Evolutionary conservation across 139 green algal species (phyloP).

Genomic region (Chlamydomonas incerta): DNA sequence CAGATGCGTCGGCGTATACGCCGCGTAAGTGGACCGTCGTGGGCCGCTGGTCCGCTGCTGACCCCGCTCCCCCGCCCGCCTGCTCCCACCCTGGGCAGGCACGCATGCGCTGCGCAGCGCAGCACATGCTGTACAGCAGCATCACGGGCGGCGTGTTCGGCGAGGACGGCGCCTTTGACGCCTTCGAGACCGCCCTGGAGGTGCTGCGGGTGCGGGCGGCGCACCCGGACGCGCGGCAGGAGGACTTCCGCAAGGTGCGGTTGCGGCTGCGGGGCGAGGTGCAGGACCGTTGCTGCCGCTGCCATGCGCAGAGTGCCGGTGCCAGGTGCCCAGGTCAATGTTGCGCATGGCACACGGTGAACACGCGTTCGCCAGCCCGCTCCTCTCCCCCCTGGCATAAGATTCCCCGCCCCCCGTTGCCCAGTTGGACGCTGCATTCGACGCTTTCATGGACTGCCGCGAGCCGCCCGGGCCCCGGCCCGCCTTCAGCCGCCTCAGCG

Average conservation of each 20-base stretch:
- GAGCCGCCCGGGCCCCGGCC: neutral
- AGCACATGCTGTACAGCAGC: slow-evolving; percentile 47
- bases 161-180: slow-evolving; percentile 49
- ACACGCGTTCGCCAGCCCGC: too few species aligned
- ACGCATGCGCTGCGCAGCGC: slow-evolving; percentile 38
- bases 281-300: too few species aligned
- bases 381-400: too few species aligned
- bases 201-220: slow-evolving; percentile 6
- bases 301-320: too few species aligned
- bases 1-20: too few species aligned
- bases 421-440: slow-evolving; percentile 10
- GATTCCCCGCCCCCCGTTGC: too few species aligned
- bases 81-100: slow-evolving; percentile 15
- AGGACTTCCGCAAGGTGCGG: neutral
- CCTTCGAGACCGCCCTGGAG: slow-evolving; percentile 43
- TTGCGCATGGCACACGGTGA: too few species aligned
- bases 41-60: too few species aligned
- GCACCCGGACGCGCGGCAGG: slow-evolving; percentile 4
- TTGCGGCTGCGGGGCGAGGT: too few species aligned
- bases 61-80: neutral
- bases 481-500: neutral
- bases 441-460: slow-evolving; percentile 28
- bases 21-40: too few species aligned
- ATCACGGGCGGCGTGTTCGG: slow-evolving; percentile 39
- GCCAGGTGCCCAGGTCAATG: too few species aligned